These are phyloP conservation scores for Eucalyptus coolabah DNA, from an alignment of 345 rosid species.

Conservation along the genomic window DNA sequence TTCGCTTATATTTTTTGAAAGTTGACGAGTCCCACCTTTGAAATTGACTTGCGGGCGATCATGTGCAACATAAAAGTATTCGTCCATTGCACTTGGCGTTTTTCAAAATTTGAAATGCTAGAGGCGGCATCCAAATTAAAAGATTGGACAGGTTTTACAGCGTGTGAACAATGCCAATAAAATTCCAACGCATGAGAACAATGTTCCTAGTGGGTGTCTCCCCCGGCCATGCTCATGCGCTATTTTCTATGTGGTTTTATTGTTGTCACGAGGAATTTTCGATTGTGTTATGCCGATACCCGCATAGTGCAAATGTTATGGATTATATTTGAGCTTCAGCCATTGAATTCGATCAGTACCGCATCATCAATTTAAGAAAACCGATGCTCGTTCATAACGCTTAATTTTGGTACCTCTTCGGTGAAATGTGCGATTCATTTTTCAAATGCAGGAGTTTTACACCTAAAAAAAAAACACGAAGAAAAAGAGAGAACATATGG, in stretches of 20 bases:
- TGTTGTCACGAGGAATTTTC: background rate
- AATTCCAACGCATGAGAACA: background rate
- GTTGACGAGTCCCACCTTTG: background rate
- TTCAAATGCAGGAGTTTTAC: background rate
- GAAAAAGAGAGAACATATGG: background rate
- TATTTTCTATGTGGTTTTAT: background rate
- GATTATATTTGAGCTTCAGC: background rate
- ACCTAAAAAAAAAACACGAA: background rate
- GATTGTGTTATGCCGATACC: background rate
- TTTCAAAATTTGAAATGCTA: background rate
- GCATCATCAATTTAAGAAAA: background rate
- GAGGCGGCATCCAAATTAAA: background rate
- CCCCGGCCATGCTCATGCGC: background rate
- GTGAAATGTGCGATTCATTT: background rate
- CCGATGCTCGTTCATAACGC: fast-evolving
- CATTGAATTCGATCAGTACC: background rate
- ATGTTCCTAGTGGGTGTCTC: background rate
- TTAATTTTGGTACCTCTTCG: fast-evolving
- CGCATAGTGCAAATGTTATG: background rate
- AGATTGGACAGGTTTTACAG: background rate
- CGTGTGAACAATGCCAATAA: background rate
- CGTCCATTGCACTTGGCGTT: background rate
- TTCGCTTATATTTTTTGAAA: background rate
- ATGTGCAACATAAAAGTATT: background rate
- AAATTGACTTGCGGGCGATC: background rate